Percentiles rank a stretch among this genome's conserved stretches.
These are phyloP conservation scores for Aspergillus aculeatus DNA, from an alignment of 2,329 filamentous ascomycete genomes.

Conservation along the genomic window DNA sequence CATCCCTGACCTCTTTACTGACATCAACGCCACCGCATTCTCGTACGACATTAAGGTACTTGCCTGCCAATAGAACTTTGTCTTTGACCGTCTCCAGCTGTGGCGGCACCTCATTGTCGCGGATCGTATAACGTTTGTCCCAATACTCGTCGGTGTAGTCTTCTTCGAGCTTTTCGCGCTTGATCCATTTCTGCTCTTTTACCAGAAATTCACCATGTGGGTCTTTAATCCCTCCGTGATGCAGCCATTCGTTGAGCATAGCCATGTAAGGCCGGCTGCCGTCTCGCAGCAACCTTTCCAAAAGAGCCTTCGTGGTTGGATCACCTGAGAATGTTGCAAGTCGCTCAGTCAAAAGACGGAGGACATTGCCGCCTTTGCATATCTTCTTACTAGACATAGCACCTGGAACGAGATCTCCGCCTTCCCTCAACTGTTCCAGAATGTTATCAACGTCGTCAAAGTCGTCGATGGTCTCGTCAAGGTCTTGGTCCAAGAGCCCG, in stretches of 20 bases:
- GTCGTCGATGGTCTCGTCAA: constrained; percentile 68
- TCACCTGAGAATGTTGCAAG: constrained; percentile 91
- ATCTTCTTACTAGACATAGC: constrained; percentile 84
- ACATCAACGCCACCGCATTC: constrained; percentile 96
- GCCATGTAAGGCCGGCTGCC: constrained; percentile 93
- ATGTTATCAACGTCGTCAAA: constrained; percentile 89
- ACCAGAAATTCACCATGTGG: constrained; percentile 92
- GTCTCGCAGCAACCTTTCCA: constrained; percentile 80
- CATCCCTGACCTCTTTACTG: constrained; percentile 80
- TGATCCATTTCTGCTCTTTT: constrained; percentile 94
- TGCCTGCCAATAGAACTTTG: constrained; percentile 90
- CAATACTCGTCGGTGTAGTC: constrained; percentile 99
- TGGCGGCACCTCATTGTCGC: constrained; percentile 85
- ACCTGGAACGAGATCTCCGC: constrained; percentile 74
- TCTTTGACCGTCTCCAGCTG: constrained; percentile 89
- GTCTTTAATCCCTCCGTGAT: constrained; percentile 92
- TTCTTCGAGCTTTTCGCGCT: constrained; percentile 82
- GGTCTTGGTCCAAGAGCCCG: constrained; percentile 73
- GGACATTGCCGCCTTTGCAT: constrained; percentile 94
- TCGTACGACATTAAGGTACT: constrained; percentile 95
- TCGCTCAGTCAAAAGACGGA: constrained; percentile 80
- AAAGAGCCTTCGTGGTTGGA: constrained; percentile 75
- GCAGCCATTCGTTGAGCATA: constrained; percentile 98
- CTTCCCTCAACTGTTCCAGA: constrained; percentile 82
- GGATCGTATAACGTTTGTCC: constrained; percentile 95